phyloP scores from a whole-genome alignment of 1,284 basidiomycete species.

The Phellinidium pouzarii region DNA sequence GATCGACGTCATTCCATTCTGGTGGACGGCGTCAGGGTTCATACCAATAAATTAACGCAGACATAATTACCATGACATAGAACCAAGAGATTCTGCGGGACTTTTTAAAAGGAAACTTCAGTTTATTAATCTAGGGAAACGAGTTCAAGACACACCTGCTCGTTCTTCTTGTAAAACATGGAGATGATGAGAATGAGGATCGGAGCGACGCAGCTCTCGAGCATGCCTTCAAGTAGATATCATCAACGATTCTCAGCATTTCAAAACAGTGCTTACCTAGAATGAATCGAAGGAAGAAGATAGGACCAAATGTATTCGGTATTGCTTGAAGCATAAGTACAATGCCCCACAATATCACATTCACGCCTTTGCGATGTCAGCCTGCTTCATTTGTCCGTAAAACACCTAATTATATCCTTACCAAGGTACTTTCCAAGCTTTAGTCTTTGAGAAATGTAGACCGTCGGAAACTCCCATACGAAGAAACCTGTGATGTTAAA shows the following conservation, averaged over 20 bases:
- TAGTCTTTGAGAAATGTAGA: conserved; percentile 57
- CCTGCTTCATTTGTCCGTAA: not conserved
- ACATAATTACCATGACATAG: conserved; percentile 50
- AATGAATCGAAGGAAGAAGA: conserved; percentile 57
- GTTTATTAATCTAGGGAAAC: not conserved
- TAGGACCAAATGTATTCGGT: conserved; percentile 48
- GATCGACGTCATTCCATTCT: conserved; percentile 56
- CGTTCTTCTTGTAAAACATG: conserved; percentile 66
- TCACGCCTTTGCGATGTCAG: conserved; percentile 35
- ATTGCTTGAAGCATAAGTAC: conserved; percentile 57
- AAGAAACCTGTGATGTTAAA: conserved; percentile 40
- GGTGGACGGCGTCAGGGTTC: not conserved
- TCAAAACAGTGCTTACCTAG: conserved; percentile 36
- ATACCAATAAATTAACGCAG: not conserved
- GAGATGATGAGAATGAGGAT: conserved; percentile 57
- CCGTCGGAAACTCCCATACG: conserved; percentile 61
- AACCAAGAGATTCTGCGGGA: conserved; percentile 58
- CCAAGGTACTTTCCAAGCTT: conserved; percentile 58
- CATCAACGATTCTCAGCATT: not conserved
- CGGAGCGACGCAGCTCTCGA: conserved; percentile 57
- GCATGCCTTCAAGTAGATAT: conserved; percentile 42
- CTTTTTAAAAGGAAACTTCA: conserved; percentile 25
- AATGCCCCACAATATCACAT: conserved; percentile 56
- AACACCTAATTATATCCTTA: conserved; percentile 24
- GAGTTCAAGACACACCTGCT: conserved; percentile 38